These are phyloP conservation scores for Geotrichum cucujoidarum DNA, from an alignment of 1,139 yeast species.

Conservation along the genomic window DNA sequence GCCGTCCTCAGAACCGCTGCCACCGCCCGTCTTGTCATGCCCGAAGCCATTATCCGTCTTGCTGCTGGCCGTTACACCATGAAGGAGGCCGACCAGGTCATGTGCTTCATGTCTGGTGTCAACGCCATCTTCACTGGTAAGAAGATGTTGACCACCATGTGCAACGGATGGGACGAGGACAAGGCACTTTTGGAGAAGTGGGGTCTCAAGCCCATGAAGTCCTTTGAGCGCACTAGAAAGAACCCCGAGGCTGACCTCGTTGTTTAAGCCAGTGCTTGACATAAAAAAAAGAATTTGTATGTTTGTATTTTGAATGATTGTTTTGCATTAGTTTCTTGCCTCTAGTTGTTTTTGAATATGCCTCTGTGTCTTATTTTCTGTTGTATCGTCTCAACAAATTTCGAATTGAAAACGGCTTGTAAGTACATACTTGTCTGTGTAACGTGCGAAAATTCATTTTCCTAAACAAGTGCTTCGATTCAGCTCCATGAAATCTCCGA, in stretches of 20 bases:
- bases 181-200: slow-evolving; percentile 59
- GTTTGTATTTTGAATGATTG: no score
- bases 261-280: not conserved
- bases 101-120: slow-evolving; percentile 74
- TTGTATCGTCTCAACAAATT: no score
- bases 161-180: slow-evolving; percentile 83
- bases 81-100: slow-evolving; percentile 70
- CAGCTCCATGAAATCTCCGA: no score
- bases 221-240: slow-evolving; percentile 36
- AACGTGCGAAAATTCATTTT: no score
- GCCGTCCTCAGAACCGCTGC: slow-evolving; percentile 64
- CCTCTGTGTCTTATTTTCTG: no score
- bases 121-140: slow-evolving; percentile 81
- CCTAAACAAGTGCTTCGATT: no score
- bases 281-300: not conserved
- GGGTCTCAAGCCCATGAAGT: slow-evolving; percentile 69
- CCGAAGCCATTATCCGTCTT: slow-evolving; percentile 60
- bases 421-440: no score
- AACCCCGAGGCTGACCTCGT: not conserved
- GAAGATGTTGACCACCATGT: slow-evolving; percentile 76
- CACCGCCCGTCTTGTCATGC: slow-evolving; percentile 73
- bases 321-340: not conserved
- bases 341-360: not conserved
- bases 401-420: no score
- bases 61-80: slow-evolving; percentile 82